phyloP scores from a whole-genome alignment of 2,329 filamentous ascomycete genomes.

The Fusarium torreyae region DNA sequence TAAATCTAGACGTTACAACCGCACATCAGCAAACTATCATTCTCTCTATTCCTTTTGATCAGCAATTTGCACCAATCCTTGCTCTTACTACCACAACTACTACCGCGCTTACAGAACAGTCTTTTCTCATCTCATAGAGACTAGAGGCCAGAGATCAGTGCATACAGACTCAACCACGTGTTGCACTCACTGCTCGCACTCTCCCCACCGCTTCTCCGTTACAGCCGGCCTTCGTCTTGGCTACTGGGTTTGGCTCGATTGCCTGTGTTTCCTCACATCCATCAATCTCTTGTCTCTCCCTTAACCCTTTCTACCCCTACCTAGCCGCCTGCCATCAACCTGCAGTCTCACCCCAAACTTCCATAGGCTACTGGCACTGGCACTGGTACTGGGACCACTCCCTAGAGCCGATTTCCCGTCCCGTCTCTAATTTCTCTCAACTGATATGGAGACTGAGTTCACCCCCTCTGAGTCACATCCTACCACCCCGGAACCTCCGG shows the following conservation, averaged over 20 bases:
- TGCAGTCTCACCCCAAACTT: slow-evolving; percentile 30
- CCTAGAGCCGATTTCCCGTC: slow-evolving; percentile 7
- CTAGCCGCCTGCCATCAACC: slow-evolving; percentile 19
- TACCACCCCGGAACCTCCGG: slow-evolving; percentile 53
- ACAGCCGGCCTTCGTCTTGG: slow-evolving; percentile 37
- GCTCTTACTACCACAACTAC: neutral
- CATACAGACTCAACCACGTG: slow-evolving; percentile 47
- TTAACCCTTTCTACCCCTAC: slow-evolving; percentile 15
- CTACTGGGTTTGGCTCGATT: slow-evolving; percentile 13
- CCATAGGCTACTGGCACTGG: slow-evolving; percentile 18
- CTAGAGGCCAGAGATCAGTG: neutral
- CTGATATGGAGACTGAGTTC: slow-evolving; percentile 49
- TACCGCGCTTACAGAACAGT: slow-evolving; percentile 23
- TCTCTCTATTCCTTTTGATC: slow-evolving; percentile 34
- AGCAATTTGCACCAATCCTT: slow-evolving; percentile 37
- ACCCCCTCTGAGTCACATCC: slow-evolving; percentile 50
- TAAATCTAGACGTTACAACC: slow-evolving; percentile 14
- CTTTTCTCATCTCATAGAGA: neutral
- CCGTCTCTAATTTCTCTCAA: slow-evolving; percentile 17
- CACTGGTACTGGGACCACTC: slow-evolving; percentile 23
- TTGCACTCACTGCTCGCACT: slow-evolving; percentile 27
- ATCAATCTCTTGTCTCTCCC: slow-evolving; percentile 9
- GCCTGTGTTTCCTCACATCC: slow-evolving; percentile 30
- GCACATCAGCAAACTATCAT: slow-evolving; percentile 30
- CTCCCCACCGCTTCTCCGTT: slow-evolving; percentile 38